phyloP scores from a whole-genome alignment of 345 rosid species.

The Cochlearia excelsa region DNA sequence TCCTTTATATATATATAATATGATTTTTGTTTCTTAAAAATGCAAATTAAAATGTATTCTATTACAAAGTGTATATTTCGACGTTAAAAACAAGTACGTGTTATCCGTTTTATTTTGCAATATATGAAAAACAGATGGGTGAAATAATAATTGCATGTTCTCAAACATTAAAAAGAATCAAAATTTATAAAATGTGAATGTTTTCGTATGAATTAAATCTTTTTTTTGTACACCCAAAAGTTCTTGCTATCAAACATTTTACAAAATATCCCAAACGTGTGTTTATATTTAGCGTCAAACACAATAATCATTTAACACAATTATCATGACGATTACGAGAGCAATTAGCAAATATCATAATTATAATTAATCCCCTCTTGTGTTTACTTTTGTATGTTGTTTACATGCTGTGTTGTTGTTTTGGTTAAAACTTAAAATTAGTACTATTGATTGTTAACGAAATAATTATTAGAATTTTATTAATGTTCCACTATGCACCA shows the following conservation, averaged over 20 bases:
- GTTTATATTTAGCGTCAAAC: not conserved
- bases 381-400: not conserved
- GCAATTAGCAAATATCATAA: not conserved
- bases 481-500: slow-evolving; percentile 17
- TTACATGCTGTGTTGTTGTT: slow-evolving; percentile 2
- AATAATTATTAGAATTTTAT: not conserved
- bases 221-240: not conserved
- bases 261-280: not conserved
- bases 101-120: too few species aligned
- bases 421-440: not conserved
- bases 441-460: not conserved
- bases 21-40: not conserved
- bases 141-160: too few species aligned
- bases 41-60: too few species aligned
- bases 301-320: slow-evolving; percentile 13
- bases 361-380: slow-evolving; percentile 3
- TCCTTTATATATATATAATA: not conserved
- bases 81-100: too few species aligned
- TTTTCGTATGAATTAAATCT: not conserved
- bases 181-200: too few species aligned
- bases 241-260: not conserved
- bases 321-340: slow-evolving; percentile 18
- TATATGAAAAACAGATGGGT: too few species aligned
- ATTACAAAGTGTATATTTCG: too few species aligned
- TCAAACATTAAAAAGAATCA: too few species aligned